Base-by-base conservation (phyloP, 768 basidiomycete species). In the Brasilioporus rufonigricans region DNA sequence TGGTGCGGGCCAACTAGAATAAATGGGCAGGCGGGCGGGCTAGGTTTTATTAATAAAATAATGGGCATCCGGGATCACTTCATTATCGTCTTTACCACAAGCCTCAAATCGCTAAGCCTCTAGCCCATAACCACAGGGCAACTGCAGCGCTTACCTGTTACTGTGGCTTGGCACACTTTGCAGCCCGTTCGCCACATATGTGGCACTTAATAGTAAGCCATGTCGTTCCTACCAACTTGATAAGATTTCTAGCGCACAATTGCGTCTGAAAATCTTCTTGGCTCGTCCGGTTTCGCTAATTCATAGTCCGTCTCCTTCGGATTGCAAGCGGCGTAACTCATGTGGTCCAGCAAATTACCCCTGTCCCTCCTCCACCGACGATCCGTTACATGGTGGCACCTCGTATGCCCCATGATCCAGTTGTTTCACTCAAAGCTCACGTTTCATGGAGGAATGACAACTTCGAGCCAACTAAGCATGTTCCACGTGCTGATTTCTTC, bases 401-500 rank as follows among this genome's bases (percentile, higher is more conserved):
- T 33, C 21, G 33, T 41, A 41, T 24, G 43, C 39, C 50, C 50
- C 46, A 41, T 35, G 35, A 26, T 41, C 21, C 27, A 23, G 27
- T 38, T 7, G 49, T 40, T 38, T 44, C 50, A 41, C 14, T 35
- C 50, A 23, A 24, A 24, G n/a, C 52, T 5, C 21, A 19, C 31
- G 62, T 64, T 62, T 62, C 60, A 59, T 41, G 48, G 35, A 44
- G 38, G 29, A 24, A 13, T 11, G n/a, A 18, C 32, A 27, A 36
- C 24, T 39, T 39, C 39, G 39, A 39, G 39, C 16, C 44, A 14
- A 39, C 43, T 44, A 35, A 48, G 61, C 43, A 62, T 57, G 52
- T 50, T 41, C 62, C 61, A 63, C 61, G 55, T 55, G 61, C 26
- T 19, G 45, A 51, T 44, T 52, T 16, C 50, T 44, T 48, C 44